Evolutionary conservation across 2,329 filamentous ascomycete species (phyloP).

Genomic region (Paecilomyces variotii): DNA sequence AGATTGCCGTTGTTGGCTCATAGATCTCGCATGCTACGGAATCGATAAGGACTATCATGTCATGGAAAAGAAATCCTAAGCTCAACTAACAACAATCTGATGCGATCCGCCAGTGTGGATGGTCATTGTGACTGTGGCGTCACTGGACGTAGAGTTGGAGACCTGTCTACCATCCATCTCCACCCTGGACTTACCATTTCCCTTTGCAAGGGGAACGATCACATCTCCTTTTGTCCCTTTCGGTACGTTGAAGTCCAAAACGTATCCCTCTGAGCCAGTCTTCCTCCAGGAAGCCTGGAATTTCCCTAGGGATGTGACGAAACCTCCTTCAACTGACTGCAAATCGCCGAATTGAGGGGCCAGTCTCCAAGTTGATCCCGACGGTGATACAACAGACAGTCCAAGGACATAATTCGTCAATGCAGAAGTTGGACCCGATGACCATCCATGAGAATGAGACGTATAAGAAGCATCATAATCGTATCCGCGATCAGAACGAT

Average conservation of each 20-base stretch:
- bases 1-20: neutral
- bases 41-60: neutral
- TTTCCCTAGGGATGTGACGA: constrained; percentile 37
- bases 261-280: neutral
- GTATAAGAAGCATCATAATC: constrained; percentile 38
- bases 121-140: neutral
- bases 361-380: constrained; percentile 37
- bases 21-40: neutral
- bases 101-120: neutral
- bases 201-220: constrained; percentile 1
- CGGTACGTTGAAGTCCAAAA: constrained; percentile 5
- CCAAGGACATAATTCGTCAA: constrained; percentile 40
- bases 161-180: neutral
- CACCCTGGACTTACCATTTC: neutral
- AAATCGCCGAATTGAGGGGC: constrained; percentile 39
- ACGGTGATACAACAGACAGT: constrained; percentile 30
- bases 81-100: neutral
- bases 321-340: constrained; percentile 36
- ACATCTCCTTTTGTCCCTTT: constrained; percentile 2
- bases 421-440: constrained; percentile 34
- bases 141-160: neutral
- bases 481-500: constrained; percentile 47
- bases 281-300: constrained; percentile 21
- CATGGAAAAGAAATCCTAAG: neutral
- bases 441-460: constrained; percentile 38